phyloP scores from a whole-genome alignment of 208 protist genomes.

The Wallacemonas sp. region DNA sequence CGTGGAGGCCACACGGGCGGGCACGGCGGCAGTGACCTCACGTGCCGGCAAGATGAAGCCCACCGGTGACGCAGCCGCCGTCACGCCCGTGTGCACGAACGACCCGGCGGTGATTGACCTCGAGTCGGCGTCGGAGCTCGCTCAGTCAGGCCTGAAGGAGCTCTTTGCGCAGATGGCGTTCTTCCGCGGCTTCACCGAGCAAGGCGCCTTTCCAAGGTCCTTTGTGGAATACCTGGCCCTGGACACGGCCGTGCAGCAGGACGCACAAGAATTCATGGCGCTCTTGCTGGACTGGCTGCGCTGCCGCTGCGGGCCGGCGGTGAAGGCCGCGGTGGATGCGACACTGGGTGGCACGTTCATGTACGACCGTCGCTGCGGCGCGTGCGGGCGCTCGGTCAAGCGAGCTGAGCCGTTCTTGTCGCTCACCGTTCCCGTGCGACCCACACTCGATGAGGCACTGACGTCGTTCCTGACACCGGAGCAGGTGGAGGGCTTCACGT shows the following conservation, averaged over 20 bases:
- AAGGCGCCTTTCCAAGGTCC: constrained; percentile 43
- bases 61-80: background rate
- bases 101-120: background rate
- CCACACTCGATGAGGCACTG: constrained; percentile 61
- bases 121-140: constrained; percentile 3
- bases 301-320: constrained; percentile 31
- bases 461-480: constrained; percentile 55
- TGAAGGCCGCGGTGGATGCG: constrained; percentile 36
- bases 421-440: constrained; percentile 63
- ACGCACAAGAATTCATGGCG: constrained; percentile 81
- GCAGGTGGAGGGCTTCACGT: constrained; percentile 68
- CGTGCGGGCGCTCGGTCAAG: constrained; percentile 52
- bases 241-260: constrained; percentile 68
- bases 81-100: background rate
- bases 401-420: constrained; percentile 67
- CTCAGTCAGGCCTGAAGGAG: constrained; percentile 54
- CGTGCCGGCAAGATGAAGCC: background rate
- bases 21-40: background rate
- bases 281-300: constrained; percentile 76
- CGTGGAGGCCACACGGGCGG: background rate
- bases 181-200: constrained; percentile 25
- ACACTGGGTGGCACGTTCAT: constrained; percentile 66
- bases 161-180: constrained; percentile 80
- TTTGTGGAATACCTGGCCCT: constrained; percentile 71
- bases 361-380: constrained; percentile 68